Evolutionary conservation across 441 rosid species (phyloP).

Genomic region (Gossypium gossypioides): DNA sequence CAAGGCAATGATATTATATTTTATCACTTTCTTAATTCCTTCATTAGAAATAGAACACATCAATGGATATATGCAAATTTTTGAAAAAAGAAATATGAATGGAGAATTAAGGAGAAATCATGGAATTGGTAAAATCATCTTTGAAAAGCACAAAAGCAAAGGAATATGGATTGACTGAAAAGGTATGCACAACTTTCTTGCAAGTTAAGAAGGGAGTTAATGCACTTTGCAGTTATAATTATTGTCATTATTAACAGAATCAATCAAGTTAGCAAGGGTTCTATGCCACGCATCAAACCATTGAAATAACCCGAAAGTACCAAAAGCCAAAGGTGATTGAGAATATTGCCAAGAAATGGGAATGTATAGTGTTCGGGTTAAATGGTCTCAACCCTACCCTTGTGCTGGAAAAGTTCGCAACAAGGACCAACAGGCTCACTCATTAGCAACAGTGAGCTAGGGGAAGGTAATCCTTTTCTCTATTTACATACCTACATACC

Average conservation of each 20-base stretch:
- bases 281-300: neutral
- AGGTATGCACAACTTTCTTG: neutral
- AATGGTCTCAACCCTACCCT: neutral
- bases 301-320: neutral
- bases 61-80: neutral
- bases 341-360: neutral
- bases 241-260: neutral
- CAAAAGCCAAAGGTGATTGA: neutral
- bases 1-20: neutral
- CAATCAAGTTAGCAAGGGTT: neutral
- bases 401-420: neutral
- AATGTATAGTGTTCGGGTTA: neutral
- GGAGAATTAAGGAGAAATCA: neutral
- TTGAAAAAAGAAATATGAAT: neutral
- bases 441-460: neutral
- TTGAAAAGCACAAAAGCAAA: neutral
- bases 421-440: neutral
- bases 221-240: neutral
- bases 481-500: neutral
- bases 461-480: neutral
- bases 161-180: neutral
- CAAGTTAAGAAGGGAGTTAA: neutral
- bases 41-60: neutral
- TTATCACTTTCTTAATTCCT: neutral
- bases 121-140: neutral